Base-by-base conservation (phyloP, 2,329 filamentous ascomycete species). In the Penicillium glabrum region DNA sequence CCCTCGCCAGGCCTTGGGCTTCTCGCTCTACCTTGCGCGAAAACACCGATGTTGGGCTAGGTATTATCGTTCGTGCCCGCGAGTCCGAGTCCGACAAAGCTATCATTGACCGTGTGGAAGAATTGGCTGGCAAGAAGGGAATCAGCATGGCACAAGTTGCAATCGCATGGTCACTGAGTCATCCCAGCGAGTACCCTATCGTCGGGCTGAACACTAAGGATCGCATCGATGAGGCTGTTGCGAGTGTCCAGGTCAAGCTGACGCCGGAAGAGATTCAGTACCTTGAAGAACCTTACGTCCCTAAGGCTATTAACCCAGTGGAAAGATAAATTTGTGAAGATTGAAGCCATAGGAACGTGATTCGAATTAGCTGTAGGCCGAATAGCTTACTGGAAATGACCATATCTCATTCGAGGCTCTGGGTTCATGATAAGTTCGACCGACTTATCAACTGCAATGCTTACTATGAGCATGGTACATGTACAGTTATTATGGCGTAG, bases 111-210 rank as follows among this genome's bases (percentile, higher is more conserved):
- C 76, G 83, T 0, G 82, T 86, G 2, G 79, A 86, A 69, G 81
- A 87, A 68, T 61, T 88, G 14, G 83, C 86, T 0, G 75, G 79
- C 60, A 84, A 85, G 72, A 80, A 80, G 62, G 80, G 77, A 0
- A 78, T 83, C 68, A 83, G 79, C 61, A 89, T 89, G 82, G 82
- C 83, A 45, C 82, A 87, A 54, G 82, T 90, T 21, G 81, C 84
- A 1, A 78, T 87, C 53, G 86, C 85, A 3, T 90, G 87, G 87
- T 80, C 82, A 55, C 74, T 83, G 61, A 77, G 80, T 60, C 76
- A 78, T 60, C 76, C 80, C 45, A 79, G 81, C 6, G 72, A 79
- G 24, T 83, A 79, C 61, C 86, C 85, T 1, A 88, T 89, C 57
- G 75, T 88, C 52, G 86, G 87, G 0, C 76, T 89, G 62, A 83